Evolutionary conservation across 2,329 filamentous ascomycete species (phyloP).

Genomic region (Myriosclerotinia scirpicola): DNA sequence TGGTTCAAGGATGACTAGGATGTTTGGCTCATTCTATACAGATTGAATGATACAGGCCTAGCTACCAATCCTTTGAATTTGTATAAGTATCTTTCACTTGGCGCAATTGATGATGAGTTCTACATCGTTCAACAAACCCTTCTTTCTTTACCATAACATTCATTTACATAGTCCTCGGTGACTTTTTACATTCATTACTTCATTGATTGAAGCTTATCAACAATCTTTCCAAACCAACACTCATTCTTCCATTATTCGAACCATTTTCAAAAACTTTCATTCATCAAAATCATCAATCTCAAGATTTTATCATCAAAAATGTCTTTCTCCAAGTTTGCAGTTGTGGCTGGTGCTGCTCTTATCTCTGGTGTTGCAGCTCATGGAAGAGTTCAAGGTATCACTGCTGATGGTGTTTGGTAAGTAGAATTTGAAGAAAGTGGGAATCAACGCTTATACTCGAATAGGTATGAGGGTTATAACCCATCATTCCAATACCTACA

Average conservation of each 20-base stretch:
- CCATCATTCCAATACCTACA: conserved; percentile 16
- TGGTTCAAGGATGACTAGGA: neutral
- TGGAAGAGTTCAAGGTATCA: conserved; percentile 12
- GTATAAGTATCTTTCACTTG: conserved; percentile 21
- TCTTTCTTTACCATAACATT: conserved; percentile 23
- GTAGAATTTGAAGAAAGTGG: neutral
- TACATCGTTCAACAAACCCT: conserved; percentile 17
- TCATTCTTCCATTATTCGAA: conserved; percentile 9
- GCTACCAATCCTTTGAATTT: neutral
- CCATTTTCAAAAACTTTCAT: neutral
- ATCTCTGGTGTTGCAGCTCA: conserved; percentile 19
- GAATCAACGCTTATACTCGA: neutral
- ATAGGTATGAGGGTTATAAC: conserved; percentile 20
- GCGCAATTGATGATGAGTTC: neutral
- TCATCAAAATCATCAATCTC: neutral
- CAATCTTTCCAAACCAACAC: neutral
- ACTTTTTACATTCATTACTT: conserved; percentile 22
- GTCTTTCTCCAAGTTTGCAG: conserved; percentile 21
- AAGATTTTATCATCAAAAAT: conserved; percentile 15
- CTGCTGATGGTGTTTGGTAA: conserved; percentile 21
- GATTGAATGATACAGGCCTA: neutral
- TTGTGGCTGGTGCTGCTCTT: conserved; percentile 22
- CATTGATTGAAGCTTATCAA: conserved; percentile 23
- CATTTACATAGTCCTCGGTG: conserved; percentile 22
- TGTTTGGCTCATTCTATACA: neutral